Conservation (phyloP, 2,329 filamentous ascomycete genomes). For the Neoascochyta sp. region DNA sequence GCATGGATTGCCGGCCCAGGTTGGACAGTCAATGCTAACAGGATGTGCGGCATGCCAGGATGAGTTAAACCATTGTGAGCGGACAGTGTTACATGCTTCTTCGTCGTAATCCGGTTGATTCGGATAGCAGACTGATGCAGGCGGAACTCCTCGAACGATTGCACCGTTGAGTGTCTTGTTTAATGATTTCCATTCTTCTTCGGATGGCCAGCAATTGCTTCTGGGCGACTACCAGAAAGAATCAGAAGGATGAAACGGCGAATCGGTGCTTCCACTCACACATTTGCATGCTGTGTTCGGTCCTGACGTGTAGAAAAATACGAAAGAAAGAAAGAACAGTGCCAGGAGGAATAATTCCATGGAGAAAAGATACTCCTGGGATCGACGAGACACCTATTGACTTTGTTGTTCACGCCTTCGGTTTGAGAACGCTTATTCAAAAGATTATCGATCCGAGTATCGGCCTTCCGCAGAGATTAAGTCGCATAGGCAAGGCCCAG, state of each 20-base stretch:
- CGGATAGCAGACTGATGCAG: slow-evolving; percentile 28
- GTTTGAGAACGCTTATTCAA: background rate
- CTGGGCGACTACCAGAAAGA: slow-evolving; percentile 11
- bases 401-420: slow-evolving; percentile 1
- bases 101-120: slow-evolving; percentile 18
- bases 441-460: background rate
- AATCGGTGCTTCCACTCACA: slow-evolving; percentile 8
- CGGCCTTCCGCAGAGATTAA: too few species aligned
- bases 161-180: slow-evolving; percentile 19
- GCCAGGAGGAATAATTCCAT: too few species aligned
- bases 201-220: slow-evolving; percentile 20
- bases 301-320: slow-evolving; percentile 2
- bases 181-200: slow-evolving; percentile 16
- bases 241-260: background rate
- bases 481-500: too few species aligned
- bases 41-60: slow-evolving; percentile 24
- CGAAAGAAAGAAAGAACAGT: too few species aligned
- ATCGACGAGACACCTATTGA: slow-evolving; percentile 1
- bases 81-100: slow-evolving; percentile 16
- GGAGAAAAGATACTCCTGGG: background rate
- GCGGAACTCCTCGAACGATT: slow-evolving; percentile 19
- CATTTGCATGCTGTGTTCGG: slow-evolving; percentile 16
- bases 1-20: slow-evolving; percentile 30
- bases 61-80: slow-evolving; percentile 27
- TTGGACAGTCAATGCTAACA: slow-evolving; percentile 27